A percentile compares a stretch with the other conserved stretches of the same genome.
phyloP scores from a whole-genome alignment of 129 eudicot genomes.

The Flaveria linearis region DNA sequence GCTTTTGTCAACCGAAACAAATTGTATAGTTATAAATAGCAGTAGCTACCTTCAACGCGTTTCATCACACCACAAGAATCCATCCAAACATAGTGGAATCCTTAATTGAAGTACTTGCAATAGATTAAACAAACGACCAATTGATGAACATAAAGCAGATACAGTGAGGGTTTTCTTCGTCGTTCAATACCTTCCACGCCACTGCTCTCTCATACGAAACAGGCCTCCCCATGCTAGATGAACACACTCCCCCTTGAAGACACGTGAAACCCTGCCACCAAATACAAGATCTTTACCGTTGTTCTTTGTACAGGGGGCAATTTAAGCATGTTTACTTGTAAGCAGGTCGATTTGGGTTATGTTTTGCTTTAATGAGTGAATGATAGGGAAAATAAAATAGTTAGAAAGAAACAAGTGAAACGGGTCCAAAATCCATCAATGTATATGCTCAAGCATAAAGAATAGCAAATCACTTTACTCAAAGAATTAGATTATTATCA shows the following conservation, averaged over 20 bases:
- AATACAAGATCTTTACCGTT: constrained; percentile 1
- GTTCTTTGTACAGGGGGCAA: neutral
- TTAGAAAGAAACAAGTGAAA: neutral
- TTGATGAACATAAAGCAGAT: constrained; percentile 86
- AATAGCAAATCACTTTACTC: neutral
- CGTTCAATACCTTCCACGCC: constrained; percentile 90
- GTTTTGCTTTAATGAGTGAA: neutral
- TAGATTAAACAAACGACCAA: constrained; percentile 75
- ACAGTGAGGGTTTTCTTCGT: constrained; percentile 81
- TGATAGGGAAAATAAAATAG: neutral
- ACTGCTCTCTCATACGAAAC: constrained; percentile 85
- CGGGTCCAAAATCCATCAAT: neutral
- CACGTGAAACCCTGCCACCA: constrained; percentile 74
- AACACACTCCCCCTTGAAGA: constrained; percentile 90
- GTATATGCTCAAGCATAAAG: neutral
- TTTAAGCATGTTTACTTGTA: neutral
- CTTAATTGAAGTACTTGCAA: neutral
- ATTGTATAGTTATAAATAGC: constrained; percentile 22
- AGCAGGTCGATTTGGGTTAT: neutral
- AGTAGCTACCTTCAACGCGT: constrained; percentile 13
- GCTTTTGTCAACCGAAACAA: neutral
- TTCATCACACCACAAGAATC: constrained; percentile 28
- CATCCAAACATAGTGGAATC: constrained; percentile 15
- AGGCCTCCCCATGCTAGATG: constrained; percentile 95
- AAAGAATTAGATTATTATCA: neutral